Evolutionary conservation across 176 grass and related monocot genomes (phyloP).

Genomic region (Zizania latifolia): DNA sequence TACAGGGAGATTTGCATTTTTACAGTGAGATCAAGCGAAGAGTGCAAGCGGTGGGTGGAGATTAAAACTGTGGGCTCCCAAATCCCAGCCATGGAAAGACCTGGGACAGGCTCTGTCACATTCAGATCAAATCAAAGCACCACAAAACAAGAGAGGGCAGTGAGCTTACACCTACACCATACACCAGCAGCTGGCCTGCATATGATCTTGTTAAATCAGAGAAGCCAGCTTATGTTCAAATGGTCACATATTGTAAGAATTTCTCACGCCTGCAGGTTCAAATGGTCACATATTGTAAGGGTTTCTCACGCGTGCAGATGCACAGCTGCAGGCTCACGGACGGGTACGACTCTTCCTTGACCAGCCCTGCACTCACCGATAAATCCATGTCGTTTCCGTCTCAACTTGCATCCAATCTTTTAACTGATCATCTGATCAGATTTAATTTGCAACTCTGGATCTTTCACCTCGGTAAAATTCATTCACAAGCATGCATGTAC

Average conservation of each 20-base stretch:
- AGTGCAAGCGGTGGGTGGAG: background rate
- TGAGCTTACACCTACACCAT: background rate
- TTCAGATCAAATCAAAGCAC: slow-evolving; percentile 1
- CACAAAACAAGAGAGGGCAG: background rate
- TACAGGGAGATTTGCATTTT: background rate
- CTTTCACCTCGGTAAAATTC: too few species aligned
- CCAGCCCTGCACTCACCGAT: background rate
- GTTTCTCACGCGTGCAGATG: too few species aligned
- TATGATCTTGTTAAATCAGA: background rate
- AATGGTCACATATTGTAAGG: too few species aligned
- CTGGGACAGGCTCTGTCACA: background rate
- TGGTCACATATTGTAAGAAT: background rate
- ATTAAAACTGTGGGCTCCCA: background rate
- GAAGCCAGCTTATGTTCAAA: background rate
- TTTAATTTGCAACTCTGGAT: too few species aligned
- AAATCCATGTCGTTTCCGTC: slow-evolving; percentile 7
- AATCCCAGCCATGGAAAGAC: background rate
- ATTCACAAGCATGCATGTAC: too few species aligned
- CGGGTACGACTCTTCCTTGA: slow-evolving; percentile 4
- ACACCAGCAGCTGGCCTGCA: background rate
- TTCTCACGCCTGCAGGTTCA: background rate
- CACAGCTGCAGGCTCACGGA: slow-evolving; percentile 7
- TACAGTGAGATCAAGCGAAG: background rate
- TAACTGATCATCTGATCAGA: too few species aligned
- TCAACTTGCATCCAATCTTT: slow-evolving; percentile 14